Evolutionary conservation across 768 basidiomycete genomes (phyloP).

Genomic region (Amanita rimosa): DNA sequence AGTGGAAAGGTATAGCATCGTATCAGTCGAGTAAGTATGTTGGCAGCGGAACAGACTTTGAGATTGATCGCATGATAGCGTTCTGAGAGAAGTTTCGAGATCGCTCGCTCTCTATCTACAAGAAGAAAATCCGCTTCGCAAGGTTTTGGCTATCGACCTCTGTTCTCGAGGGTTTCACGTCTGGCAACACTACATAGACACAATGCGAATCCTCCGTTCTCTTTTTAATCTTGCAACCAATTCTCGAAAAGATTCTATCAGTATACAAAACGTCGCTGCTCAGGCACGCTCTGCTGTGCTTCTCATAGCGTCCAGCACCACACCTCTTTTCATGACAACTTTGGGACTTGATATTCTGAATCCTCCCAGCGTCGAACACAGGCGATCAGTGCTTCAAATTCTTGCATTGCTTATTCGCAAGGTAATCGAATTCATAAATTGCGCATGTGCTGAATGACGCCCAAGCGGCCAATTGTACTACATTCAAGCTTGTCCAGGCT

Average conservation of each 20-base stretch:
- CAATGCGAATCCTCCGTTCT: conserved; percentile 77
- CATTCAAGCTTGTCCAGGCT: conserved; percentile 76
- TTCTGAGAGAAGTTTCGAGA: conserved; percentile 74
- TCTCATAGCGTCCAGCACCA: conserved; percentile 73
- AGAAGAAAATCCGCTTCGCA: conserved; percentile 54
- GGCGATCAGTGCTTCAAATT: conserved; percentile 85
- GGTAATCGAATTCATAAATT: conserved; percentile 21
- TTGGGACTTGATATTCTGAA: conserved; percentile 82
- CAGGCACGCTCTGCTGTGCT: conserved; percentile 80
- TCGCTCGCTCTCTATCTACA: conserved; percentile 73
- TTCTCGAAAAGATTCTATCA: conserved; percentile 57
- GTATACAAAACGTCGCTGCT: conserved; percentile 53
- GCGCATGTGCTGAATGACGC: neutral
- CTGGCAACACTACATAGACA: conserved; percentile 91
- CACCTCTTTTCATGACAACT: conserved; percentile 90
- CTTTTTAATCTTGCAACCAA: conserved; percentile 75
- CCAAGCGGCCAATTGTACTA: conserved; percentile 72
- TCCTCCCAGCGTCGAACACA: conserved; percentile 60
- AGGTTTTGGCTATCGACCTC: conserved; percentile 75
- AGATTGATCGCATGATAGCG: conserved; percentile 27
- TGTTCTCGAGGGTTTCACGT: conserved; percentile 86
- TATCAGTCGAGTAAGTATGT: conserved; percentile 53
- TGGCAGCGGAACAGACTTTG: neutral
- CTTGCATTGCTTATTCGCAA: conserved; percentile 91
- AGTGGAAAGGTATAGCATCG: conserved; percentile 62